phyloP scores from a whole-genome alignment of 129 eudicot genomes.

The Sambucus nigra region DNA sequence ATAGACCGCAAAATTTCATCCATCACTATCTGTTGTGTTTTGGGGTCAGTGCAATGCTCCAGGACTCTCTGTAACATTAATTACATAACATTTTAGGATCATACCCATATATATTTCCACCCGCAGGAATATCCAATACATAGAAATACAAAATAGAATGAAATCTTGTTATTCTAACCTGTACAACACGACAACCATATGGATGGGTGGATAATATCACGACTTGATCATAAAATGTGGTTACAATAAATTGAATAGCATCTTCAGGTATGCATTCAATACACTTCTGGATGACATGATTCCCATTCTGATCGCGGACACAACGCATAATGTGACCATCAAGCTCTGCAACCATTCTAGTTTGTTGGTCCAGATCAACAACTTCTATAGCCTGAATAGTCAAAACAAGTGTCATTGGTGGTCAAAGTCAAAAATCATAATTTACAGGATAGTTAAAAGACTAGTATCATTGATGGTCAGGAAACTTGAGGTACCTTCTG shows the following conservation, averaged over 20 bases:
- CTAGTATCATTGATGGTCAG: not conserved
- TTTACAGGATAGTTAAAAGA: no score
- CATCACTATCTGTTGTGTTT: constrained; percentile 78
- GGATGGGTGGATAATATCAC: constrained; percentile 82
- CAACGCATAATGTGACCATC: constrained; percentile 86
- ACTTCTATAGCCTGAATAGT: constrained; percentile 62
- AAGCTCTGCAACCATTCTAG: constrained; percentile 67
- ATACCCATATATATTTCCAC: not conserved
- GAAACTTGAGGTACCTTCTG: constrained; percentile 63
- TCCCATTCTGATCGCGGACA: constrained; percentile 81
- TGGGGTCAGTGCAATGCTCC: constrained; percentile 72
- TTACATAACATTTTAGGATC: constrained; percentile 2
- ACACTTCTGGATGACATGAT: constrained; percentile 82
- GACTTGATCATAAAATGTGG: constrained; percentile 73
- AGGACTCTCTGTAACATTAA: constrained; percentile 55
- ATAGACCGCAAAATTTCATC: constrained; percentile 73
- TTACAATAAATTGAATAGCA: constrained; percentile 62
- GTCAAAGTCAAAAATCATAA: no score
- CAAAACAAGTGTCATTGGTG: not conserved
- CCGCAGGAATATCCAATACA: not conserved
- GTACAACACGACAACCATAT: constrained; percentile 82
- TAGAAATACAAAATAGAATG: not conserved
- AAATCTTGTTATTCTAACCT: constrained; percentile 23
- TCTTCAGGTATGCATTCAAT: constrained; percentile 79
- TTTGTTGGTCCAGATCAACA: constrained; percentile 71